Percentiles rank a stretch among this genome's conserved stretches.
Conservation (phyloP, 2,329 filamentous ascomycete genomes). For the Zasmidium angulare region DNA sequence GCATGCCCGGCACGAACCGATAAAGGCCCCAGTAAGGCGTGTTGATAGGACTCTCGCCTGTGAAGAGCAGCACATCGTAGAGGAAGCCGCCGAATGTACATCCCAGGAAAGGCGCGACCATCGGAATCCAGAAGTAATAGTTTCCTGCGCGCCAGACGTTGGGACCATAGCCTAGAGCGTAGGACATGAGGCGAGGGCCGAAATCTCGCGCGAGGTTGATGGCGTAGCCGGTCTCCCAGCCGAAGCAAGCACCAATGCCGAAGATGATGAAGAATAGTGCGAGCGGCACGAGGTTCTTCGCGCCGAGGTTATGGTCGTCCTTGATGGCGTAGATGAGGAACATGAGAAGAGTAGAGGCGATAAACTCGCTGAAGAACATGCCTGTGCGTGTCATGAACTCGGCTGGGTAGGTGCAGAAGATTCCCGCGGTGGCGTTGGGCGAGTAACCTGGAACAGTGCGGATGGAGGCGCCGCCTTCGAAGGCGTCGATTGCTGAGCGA, state of each 20-base stretch:
- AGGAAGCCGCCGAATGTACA: constrained; percentile 63
- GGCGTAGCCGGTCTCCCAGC: constrained; percentile 75
- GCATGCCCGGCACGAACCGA: constrained; percentile 37
- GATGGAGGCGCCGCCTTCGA: constrained; percentile 53
- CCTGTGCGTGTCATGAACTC: constrained; percentile 64
- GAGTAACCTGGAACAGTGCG: constrained; percentile 58
- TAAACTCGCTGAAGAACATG: constrained; percentile 71
- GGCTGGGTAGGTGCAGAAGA: constrained; percentile 73
- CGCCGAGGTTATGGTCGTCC: constrained; percentile 57
- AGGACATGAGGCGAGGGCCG: constrained; percentile 65
- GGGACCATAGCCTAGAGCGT: constrained; percentile 65
- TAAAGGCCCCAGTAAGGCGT: constrained; percentile 64
- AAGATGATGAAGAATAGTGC: constrained; percentile 71
- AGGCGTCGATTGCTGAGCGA: constrained; percentile 36
- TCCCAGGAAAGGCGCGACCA: constrained; percentile 69
- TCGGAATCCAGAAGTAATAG: constrained; percentile 76
- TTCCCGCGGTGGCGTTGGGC: constrained; percentile 62
- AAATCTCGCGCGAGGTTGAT: constrained; percentile 74
- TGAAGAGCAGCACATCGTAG: constrained; percentile 69
- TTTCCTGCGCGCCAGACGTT: constrained; percentile 66
- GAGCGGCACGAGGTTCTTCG: constrained; percentile 59
- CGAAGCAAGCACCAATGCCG: constrained; percentile 70
- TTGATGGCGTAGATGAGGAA: constrained; percentile 71
- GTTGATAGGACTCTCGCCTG: constrained; percentile 69
- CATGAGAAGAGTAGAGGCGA: constrained; percentile 67